Conservation (phyloP, 176 grass and related monocot genomes). For the Carex scoparia region DNA sequence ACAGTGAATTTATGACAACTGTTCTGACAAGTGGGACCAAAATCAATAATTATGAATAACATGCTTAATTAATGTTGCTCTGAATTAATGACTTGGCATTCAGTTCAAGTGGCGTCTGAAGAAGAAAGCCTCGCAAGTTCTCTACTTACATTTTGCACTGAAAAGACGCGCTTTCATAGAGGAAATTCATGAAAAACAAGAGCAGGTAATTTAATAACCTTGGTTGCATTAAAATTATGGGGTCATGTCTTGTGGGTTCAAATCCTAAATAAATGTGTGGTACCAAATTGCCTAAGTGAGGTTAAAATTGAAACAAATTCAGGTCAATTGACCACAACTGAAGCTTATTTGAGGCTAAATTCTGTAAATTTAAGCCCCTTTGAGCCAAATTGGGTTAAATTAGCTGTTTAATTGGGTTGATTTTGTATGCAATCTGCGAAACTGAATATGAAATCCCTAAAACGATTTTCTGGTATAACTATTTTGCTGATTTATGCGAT, state of each 20-base stretch:
- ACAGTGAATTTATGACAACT: not conserved
- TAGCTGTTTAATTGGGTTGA: not conserved
- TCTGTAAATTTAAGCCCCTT: too few relatives aligned
- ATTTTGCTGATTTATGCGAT: not conserved
- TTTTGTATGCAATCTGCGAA: not conserved
- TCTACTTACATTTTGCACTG: constrained; percentile 75
- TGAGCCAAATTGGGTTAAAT: not conserved
- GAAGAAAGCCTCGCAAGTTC: constrained; percentile 64
- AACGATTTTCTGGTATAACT: not conserved
- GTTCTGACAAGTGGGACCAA: not conserved
- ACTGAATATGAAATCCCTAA: not conserved
- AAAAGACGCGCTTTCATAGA: constrained; percentile 62
- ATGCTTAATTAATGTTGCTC: not conserved
- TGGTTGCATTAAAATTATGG: not conserved
- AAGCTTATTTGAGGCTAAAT: too few relatives aligned
- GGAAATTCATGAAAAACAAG: constrained; percentile 80
- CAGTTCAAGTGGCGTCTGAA: constrained; percentile 64
- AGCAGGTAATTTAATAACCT: constrained; percentile 37
- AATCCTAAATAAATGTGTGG: not conserved
- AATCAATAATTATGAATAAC: constrained; percentile 12
- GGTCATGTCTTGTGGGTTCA: not conserved
- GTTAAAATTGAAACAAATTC: not conserved
- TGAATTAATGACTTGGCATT: not conserved
- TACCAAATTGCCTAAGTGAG: not conserved
- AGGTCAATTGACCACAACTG: not conserved